Evolutionary conservation across 768 basidiomycete species (phyloP).

Genomic region (Lactarius evosmus): DNA sequence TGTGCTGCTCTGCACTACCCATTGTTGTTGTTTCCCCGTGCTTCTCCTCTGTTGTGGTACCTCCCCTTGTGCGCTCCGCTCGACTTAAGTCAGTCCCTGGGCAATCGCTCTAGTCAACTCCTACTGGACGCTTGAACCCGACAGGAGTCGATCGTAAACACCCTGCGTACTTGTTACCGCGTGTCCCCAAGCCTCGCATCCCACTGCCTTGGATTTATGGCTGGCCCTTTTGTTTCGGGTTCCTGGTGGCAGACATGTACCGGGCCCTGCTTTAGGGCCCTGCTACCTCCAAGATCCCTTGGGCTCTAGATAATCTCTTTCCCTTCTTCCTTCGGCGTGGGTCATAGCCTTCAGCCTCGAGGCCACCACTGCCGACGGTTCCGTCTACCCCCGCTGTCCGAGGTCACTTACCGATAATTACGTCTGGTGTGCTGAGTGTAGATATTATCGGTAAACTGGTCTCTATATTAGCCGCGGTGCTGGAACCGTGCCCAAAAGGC

Average conservation of each 20-base stretch:
- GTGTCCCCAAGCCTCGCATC: background rate
- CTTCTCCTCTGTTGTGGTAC: background rate
- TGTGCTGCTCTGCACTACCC: too few relatives aligned
- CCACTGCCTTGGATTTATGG: background rate
- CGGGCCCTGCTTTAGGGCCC: background rate
- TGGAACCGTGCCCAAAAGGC: too few relatives aligned
- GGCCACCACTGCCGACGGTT: background rate
- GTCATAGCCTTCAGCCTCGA: background rate
- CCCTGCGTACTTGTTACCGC: background rate
- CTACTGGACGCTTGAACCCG: background rate
- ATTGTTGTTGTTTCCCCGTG: background rate
- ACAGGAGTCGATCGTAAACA: background rate
- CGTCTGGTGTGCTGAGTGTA: background rate
- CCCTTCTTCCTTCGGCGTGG: background rate
- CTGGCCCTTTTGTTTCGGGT: background rate
- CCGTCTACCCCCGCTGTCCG: background rate
- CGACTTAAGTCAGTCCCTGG: background rate
- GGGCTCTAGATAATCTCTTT: background rate
- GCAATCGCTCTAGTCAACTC: too few relatives aligned
- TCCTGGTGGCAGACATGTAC: background rate
- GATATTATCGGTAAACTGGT: background rate
- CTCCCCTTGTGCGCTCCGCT: background rate
- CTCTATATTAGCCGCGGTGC: too few relatives aligned
- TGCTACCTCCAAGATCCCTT: background rate
- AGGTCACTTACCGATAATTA: background rate